Evolutionary conservation across 2,329 filamentous ascomycete genomes (phyloP), one percentile per base, ranked within the genome.

Genomic region (Acrodontium crateriforme): DNA sequence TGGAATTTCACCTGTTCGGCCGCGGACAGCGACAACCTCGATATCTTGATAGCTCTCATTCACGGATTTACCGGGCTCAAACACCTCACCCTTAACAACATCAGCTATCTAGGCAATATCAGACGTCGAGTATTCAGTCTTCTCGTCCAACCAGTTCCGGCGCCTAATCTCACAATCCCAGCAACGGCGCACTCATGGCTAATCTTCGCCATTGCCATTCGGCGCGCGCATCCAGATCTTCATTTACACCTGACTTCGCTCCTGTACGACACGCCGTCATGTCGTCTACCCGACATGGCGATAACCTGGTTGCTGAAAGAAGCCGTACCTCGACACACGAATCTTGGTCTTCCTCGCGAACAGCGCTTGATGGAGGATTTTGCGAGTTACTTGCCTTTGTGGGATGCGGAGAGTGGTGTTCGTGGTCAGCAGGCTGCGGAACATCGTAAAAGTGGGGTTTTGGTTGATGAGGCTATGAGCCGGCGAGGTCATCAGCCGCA

Each of bases 351-450:
- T 14, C 31, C 41, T 5, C 18, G 40, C 13, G 32, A 39, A 28
- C 26, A 37, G 25, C 26, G 39, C 10, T 24, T 45, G 28, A n/a
- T 36, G 6, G 36, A 41, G 20, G 41, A 45, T 27, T 42, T 41
- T 24, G 33, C 30, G 25, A 41, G 32, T 19, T 42, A 42, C 22
- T 19, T 35, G 10, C 29, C 28, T 9, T 24, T 39, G 19, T 45
- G 42, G 39, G 17, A 17, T 10, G 39, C 36, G 4, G 41, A 45
- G 16, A 31, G 34, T 17, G 29, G 34, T n/a, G 30, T 16, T 4
- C 19, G 29, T 22, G 39, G 39, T 5, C 20, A 14, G 10, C 13
- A 25, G 8, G 38, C 37, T 12, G 13, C 27, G 15, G 18, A 28
- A n/a, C 28, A 28, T 9, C 26, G 36, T 25, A 18, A 19, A 17